Evolutionary conservation across 306 rosid genomes (phyloP), one percentile per base, ranked within the genome.

Genomic region (Gleditsia sinensis): DNA sequence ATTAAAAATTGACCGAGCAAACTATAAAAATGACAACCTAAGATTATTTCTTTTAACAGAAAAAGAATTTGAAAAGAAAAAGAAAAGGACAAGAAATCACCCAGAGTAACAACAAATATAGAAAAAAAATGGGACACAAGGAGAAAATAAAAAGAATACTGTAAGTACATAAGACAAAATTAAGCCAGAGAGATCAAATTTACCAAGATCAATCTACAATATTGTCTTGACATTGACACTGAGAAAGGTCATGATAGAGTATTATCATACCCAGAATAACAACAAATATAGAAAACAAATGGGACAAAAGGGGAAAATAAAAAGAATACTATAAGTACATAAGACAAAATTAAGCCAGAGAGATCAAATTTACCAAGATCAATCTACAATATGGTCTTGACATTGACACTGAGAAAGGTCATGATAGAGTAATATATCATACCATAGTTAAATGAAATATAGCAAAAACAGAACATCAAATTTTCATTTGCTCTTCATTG

Each of bases 101-200:
- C 19, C 13, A 46, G 21, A 48, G 33, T 43, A 65, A 56, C 32
- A 51, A 59, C 3, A 54, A 3, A 67, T 32, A 67, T 19, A 24
- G 1, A 58, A 14, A 79, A 57, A n/a, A 50, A 50, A 40, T 39
- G 33, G 62, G 50, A 56, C 4, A 3, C 37, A 63, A 34, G 19
- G 40, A 9, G 0, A 7, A 37, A 32, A 62, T 48, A 68, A 42
- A 69, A 65, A 25, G 24, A 32, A 39, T n/a, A n/a, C 30, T 75
- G 16, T 21, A 48, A 72, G 51, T 39, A 25, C 37, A 48, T 8
- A 28, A 32, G 53, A 77, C 39, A 49, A 40, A 76, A 9, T 9
- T 16, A 17, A 64, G 65, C 57, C 74, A 72, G 72, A 34, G 46
- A 60, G 62, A 64, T 42, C 32, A 65, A 68, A 67, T 55, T 61